phyloP scores from a whole-genome alignment of 768 basidiomycete species.

The Pleurotus tuoliensis region DNA sequence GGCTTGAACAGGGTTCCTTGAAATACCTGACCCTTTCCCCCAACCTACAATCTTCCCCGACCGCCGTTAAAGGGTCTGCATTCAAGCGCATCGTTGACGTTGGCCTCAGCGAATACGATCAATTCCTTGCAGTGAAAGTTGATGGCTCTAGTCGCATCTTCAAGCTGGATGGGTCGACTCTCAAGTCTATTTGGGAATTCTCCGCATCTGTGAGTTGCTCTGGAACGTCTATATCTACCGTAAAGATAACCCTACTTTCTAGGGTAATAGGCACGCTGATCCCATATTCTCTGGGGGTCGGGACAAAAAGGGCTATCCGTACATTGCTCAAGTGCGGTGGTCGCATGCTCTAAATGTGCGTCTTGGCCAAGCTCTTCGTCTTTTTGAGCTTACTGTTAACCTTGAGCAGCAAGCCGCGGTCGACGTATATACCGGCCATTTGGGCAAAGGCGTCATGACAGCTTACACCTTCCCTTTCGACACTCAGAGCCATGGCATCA shows the following conservation, averaged over 20 bases:
- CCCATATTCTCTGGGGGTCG: conserved; percentile 58
- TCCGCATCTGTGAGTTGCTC: conserved; percentile 42
- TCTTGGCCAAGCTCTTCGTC: conserved; percentile 12
- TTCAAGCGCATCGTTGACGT: conserved; percentile 60
- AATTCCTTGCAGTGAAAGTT: conserved; percentile 53
- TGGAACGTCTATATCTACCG: neutral
- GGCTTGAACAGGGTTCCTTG: conserved; percentile 51
- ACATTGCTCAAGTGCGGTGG: conserved; percentile 67
- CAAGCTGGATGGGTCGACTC: conserved; percentile 34
- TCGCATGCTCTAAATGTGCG: conserved; percentile 51
- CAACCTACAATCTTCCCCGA: conserved; percentile 44
- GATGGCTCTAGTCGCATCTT: conserved; percentile 59
- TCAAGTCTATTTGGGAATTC: conserved; percentile 50
- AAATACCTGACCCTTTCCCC: conserved; percentile 50
- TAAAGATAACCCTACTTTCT: neutral
- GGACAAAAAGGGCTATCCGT: conserved; percentile 44
- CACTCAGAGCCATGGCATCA: conserved; percentile 58
- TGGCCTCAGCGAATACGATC: conserved; percentile 50
- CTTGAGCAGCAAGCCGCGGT: conserved; percentile 46
- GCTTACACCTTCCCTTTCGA: conserved; percentile 65
- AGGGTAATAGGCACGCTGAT: conserved; percentile 30
- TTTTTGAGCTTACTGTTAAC: neutral
- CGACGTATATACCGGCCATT: conserved; percentile 49
- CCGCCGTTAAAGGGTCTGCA: conserved; percentile 33
- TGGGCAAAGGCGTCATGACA: conserved; percentile 43